These are phyloP conservation scores for Ogataea trehaloabstinens DNA, from an alignment of 805 yeast genomes.

Conservation along the genomic window DNA sequence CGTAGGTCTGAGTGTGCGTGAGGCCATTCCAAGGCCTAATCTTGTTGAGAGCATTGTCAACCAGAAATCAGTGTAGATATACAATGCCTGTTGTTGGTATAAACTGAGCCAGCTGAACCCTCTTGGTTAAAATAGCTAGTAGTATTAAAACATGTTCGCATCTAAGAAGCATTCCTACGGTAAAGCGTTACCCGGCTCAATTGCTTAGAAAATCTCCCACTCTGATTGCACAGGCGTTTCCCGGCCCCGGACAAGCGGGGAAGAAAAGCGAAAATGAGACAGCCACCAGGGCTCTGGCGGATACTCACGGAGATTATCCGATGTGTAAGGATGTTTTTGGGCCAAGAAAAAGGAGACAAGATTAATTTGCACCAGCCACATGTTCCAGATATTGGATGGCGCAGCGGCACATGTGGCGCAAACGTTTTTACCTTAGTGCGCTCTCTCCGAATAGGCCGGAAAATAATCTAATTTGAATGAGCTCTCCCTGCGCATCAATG, in stretches of 20 bases:
- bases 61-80: too few relatives aligned
- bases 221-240: conserved; percentile 9
- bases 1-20: conserved; percentile 10
- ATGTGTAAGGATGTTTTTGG: too few relatives aligned
- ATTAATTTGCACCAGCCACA: too few relatives aligned
- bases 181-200: conserved; percentile 1
- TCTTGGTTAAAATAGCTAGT: not conserved
- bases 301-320: not conserved
- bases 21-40: conserved; percentile 23
- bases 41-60: conserved; percentile 13
- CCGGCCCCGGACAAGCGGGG: not conserved
- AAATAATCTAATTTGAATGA: too few relatives aligned
- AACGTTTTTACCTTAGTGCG: too few relatives aligned
- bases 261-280: not conserved
- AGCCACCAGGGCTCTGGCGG: not conserved
- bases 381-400: too few relatives aligned
- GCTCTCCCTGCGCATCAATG: too few relatives aligned
- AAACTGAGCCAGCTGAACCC: not conserved
- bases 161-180: too few relatives aligned
- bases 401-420: too few relatives aligned
- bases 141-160: too few relatives aligned
- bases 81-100: not conserved
- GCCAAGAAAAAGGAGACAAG: too few relatives aligned
- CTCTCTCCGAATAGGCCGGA: too few relatives aligned
- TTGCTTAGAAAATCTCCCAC: conserved; percentile 8